Percentiles rank a stretch among this genome's conserved stretches.
Conservation (phyloP, 2,329 filamentous ascomycete species). For the Mariannaea sp. region DNA sequence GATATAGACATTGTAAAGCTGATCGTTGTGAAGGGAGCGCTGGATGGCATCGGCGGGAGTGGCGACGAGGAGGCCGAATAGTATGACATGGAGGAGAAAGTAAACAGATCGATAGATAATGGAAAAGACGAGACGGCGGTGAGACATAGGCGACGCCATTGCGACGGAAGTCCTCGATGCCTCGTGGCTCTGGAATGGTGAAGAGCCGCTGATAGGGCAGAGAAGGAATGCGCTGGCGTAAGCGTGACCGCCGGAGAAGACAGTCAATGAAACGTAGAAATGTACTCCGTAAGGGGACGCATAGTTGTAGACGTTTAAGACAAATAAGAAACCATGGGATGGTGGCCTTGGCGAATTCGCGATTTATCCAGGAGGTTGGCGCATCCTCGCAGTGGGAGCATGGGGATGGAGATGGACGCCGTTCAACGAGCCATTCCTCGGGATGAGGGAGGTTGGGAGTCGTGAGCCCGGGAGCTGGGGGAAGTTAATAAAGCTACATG, state of each 20-base stretch:
- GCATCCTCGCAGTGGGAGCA: conserved; percentile 1
- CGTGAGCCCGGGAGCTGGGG: too few species aligned
- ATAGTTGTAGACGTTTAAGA: conserved; percentile 43
- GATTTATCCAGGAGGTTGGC: conserved; percentile 13
- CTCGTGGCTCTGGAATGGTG: conserved; percentile 3
- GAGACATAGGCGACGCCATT: conserved; percentile 45
- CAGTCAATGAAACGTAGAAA: conserved; percentile 22
- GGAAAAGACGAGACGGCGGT: conserved; percentile 65
- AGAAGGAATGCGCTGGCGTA: conserved; percentile 6
- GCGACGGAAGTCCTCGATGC: conserved; percentile 3
- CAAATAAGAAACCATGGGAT: conserved; percentile 26
- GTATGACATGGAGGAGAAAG: conserved; percentile 73
- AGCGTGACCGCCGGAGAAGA: conserved; percentile 8
- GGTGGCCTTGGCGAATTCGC: conserved; percentile 26
- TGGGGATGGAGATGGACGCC: not conserved
- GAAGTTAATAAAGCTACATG: too few species aligned
- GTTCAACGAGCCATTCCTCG: not conserved
- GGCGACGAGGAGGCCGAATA: conserved; percentile 74
- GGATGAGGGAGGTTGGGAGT: not conserved
- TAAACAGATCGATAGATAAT: conserved; percentile 84
- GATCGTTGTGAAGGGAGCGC: conserved; percentile 69
- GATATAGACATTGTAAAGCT: conserved; percentile 82
- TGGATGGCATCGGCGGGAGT: conserved; percentile 82
- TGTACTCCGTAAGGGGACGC: conserved; percentile 27
- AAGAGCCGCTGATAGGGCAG: not conserved